phyloP scores from a whole-genome alignment of 2,329 filamentous ascomycete species.

The Botryotinia convoluta region DNA sequence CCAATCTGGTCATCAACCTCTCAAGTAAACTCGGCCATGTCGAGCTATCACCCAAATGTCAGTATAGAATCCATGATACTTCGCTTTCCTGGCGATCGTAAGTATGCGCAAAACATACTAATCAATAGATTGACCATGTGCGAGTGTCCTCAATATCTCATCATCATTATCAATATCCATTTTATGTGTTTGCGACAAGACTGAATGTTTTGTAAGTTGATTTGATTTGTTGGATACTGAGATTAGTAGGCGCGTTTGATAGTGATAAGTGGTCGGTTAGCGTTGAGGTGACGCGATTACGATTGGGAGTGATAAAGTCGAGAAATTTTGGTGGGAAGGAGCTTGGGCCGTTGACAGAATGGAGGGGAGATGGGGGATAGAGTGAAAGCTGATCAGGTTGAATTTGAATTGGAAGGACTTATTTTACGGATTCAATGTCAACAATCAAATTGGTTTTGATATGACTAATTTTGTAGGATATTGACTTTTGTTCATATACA shows the following conservation, averaged over 20 bases:
- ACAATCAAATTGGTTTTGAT: not conserved
- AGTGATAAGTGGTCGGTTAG: conserved; percentile 5
- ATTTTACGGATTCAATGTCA: not conserved
- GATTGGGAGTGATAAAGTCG: not conserved
- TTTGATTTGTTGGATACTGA: not conserved
- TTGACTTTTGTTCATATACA: not conserved
- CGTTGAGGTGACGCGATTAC: conserved; percentile 1
- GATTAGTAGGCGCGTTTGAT: conserved; percentile 1
- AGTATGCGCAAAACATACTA: conserved; percentile 46
- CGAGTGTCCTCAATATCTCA: conserved; percentile 42
- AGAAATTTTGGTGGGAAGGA: not conserved
- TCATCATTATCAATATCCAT: conserved; percentile 58
- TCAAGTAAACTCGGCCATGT: conserved; percentile 43
- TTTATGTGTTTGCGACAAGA: conserved; percentile 35
- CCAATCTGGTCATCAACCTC: conserved; percentile 41
- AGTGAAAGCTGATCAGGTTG: not conserved
- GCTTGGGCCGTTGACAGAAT: not conserved
- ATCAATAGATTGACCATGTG: conserved; percentile 52
- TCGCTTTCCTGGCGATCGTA: not conserved
- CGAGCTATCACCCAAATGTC: conserved; percentile 36
- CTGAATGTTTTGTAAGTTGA: conserved; percentile 20
- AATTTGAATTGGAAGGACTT: not conserved
- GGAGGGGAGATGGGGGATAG: not conserved
- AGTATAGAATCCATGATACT: not conserved
- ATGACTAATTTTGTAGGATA: not conserved